Percentiles rank a stretch among this genome's conserved stretches.
Evolutionary conservation across 2,329 filamentous ascomycete species (phyloP).

Genomic region (Ascocoryne sarcoides): DNA sequence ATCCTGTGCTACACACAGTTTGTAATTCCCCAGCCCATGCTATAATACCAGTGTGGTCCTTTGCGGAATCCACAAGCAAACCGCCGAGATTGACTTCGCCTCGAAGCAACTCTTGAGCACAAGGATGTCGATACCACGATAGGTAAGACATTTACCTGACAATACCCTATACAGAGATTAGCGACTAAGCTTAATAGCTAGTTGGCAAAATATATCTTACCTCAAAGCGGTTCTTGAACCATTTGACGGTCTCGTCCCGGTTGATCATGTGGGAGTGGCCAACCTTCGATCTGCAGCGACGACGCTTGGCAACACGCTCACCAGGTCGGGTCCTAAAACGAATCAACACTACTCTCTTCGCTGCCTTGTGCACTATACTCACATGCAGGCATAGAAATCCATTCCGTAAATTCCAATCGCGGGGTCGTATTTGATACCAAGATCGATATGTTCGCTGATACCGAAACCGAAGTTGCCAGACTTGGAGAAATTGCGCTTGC

Average conservation of each 20-base stretch:
- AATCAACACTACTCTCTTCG: conserved; percentile 6
- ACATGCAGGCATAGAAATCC: conserved; percentile 99
- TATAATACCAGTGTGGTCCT: conserved; percentile 3
- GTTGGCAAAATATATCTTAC: conserved; percentile 4
- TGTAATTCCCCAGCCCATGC: conserved; percentile 23
- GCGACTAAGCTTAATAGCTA: neutral
- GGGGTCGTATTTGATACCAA: conserved; percentile 99
- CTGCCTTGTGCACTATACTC: conserved; percentile 31
- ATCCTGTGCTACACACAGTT: conserved; percentile 17
- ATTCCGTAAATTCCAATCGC: conserved; percentile 99
- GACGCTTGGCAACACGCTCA: conserved; percentile 93
- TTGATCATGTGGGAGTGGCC: conserved; percentile 88
- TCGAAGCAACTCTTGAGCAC: too few relatives aligned
- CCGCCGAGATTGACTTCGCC: neutral
- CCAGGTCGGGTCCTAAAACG: conserved; percentile 74
- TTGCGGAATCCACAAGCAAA: neutral
- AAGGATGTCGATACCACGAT: neutral
- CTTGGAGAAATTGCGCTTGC: conserved; percentile 99
- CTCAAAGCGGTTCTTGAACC: conserved; percentile 62
- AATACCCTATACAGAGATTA: conserved; percentile 61
- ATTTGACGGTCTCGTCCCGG: conserved; percentile 93
- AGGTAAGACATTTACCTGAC: conserved; percentile 70
- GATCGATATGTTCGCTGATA: conserved; percentile 99
- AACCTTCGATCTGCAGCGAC: conserved; percentile 79
- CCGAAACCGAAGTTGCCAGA: conserved; percentile 99